Conservation (phyloP, 495 filamentous ascomycete species). For the Neurospora cerealis region DNA sequence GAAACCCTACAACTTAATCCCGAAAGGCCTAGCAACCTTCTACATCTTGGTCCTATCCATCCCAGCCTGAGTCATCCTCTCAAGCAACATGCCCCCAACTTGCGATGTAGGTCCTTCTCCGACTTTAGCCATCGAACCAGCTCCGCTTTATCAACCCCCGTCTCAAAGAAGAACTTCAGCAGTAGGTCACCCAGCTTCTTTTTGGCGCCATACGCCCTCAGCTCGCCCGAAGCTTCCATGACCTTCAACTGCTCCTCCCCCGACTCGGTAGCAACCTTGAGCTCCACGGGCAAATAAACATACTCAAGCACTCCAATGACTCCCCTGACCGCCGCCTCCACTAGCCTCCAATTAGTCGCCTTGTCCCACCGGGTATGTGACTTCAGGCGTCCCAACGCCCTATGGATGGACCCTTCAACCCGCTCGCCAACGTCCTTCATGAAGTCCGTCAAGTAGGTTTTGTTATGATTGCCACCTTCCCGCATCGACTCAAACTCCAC, state of each 20-base stretch:
- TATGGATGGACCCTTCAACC: background rate
- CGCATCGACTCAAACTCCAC: background rate
- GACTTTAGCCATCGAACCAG: background rate
- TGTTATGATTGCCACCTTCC: background rate
- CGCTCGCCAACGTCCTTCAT: background rate
- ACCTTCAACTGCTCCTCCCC: background rate
- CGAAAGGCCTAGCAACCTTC: background rate
- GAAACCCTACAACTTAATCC: background rate
- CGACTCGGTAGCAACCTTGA: background rate
- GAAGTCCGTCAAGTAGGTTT: background rate
- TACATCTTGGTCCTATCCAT: background rate
- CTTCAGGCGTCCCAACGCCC: background rate
- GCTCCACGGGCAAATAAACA: background rate
- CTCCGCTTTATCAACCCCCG: background rate
- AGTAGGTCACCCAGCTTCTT: background rate
- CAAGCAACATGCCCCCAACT: background rate
- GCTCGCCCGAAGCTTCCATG: background rate
- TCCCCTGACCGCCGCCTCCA: background rate
- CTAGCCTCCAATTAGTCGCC: background rate
- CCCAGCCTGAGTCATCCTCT: background rate
- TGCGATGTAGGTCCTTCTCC: background rate
- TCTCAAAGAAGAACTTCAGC: accelerated
- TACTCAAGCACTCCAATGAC: background rate
- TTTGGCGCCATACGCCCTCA: background rate
- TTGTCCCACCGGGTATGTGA: background rate